These are phyloP conservation scores for Cornus suecica DNA, from an alignment of 148 eudicot genomes.

Conservation along the genomic window DNA sequence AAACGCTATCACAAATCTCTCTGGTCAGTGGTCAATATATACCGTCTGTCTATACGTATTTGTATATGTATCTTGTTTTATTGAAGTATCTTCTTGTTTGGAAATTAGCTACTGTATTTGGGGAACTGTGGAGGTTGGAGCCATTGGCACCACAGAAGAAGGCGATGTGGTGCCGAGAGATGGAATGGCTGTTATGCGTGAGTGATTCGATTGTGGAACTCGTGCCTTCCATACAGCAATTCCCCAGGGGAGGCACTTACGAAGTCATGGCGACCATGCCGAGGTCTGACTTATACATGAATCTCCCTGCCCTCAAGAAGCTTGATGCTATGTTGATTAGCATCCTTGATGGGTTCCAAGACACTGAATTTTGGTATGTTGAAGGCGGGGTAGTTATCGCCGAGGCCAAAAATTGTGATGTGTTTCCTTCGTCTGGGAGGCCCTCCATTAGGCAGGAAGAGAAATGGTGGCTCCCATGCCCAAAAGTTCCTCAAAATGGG, in stretches of 20 bases:
- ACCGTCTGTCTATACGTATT: background rate
- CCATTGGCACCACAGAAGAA: conserved; percentile 75
- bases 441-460: conserved; percentile 93
- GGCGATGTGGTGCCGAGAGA: conserved; percentile 91
- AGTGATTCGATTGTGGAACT: conserved; percentile 94
- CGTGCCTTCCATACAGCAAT: conserved; percentile 75
- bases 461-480: conserved; percentile 98
- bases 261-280: conserved; percentile 89
- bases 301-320: conserved; percentile 90
- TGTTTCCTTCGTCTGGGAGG: conserved; percentile 38
- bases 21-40: conserved; percentile 41
- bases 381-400: conserved; percentile 51
- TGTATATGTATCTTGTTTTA: background rate
- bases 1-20: conserved; percentile 93
- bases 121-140: conserved; percentile 90
- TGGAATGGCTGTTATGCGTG: conserved; percentile 90
- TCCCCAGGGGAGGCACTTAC: conserved; percentile 77
- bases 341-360: conserved; percentile 84
- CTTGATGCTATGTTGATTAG: conserved; percentile 77
- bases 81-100: background rate
- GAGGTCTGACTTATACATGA: conserved; percentile 78
- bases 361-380: conserved; percentile 77
- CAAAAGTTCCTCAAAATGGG: conserved; percentile 74
- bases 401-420: conserved; percentile 45
- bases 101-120: conserved; percentile 80